A percentile compares a stretch with the other conserved stretches of the same genome.
phyloP scores from a whole-genome alignment of 2,329 filamentous ascomycete genomes.

The Colletotrichum lindemuthianum region DNA sequence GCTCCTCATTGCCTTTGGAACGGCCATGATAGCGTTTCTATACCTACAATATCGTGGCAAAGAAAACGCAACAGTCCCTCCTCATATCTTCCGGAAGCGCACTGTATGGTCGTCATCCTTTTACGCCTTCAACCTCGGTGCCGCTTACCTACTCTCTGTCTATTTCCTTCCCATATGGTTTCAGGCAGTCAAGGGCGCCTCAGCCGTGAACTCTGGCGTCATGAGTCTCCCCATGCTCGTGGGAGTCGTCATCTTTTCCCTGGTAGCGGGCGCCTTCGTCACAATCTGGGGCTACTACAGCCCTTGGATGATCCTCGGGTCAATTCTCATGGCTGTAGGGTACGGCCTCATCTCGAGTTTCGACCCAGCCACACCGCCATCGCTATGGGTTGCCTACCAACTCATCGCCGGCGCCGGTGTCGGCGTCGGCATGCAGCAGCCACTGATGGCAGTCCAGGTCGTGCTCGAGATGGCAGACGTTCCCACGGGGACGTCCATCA shows the following conservation, averaged over 20 bases:
- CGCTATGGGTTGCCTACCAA: slow-evolving; percentile 58
- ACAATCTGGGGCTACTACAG: slow-evolving; percentile 55
- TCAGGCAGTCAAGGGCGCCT: slow-evolving; percentile 54
- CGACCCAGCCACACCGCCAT: slow-evolving; percentile 43
- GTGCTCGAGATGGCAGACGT: slow-evolving; percentile 54
- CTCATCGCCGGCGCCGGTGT: slow-evolving; percentile 53
- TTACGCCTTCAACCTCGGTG: slow-evolving; percentile 51
- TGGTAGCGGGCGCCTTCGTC: slow-evolving; percentile 47
- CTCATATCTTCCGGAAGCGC: slow-evolving; percentile 52
- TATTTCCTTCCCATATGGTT: slow-evolving; percentile 59
- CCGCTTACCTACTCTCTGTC: slow-evolving; percentile 42
- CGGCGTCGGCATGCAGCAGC: slow-evolving; percentile 55
- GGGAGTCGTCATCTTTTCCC: slow-evolving; percentile 47
- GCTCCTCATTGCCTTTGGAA: slow-evolving; percentile 58
- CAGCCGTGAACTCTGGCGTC: slow-evolving; percentile 51
- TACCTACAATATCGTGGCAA: slow-evolving; percentile 50
- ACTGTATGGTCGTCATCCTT: slow-evolving; percentile 49
- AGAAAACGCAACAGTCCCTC: slow-evolving; percentile 56
- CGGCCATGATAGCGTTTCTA: slow-evolving; percentile 49
- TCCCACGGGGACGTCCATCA: slow-evolving; percentile 56
- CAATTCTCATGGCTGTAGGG: slow-evolving; percentile 48
- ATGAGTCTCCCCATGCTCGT: slow-evolving; percentile 54
- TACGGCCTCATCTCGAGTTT: slow-evolving; percentile 56
- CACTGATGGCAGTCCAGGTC: slow-evolving; percentile 57
- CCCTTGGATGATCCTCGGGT: slow-evolving; percentile 52